phyloP scores from a whole-genome alignment of 202 grass and related monocot species.

The Digitaria exilis region DNA sequence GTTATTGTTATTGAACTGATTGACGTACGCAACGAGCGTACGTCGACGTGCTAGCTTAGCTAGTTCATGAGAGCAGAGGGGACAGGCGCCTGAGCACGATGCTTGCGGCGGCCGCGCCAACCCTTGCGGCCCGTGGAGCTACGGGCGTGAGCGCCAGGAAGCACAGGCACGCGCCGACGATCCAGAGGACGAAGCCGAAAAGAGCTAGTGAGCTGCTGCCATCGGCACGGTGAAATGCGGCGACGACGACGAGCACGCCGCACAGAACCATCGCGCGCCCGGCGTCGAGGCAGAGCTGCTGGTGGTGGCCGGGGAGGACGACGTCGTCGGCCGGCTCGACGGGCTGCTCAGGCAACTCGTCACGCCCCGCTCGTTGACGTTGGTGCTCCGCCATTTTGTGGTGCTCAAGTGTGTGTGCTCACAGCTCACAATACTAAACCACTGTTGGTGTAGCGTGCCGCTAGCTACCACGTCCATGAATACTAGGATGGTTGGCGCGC shows the following conservation, averaged over 20 bases:
- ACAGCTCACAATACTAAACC: too few relatives aligned
- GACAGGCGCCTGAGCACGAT: neutral
- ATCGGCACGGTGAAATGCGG: neutral
- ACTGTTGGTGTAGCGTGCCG: too few relatives aligned
- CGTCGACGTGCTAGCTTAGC: neutral
- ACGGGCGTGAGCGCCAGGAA: neutral
- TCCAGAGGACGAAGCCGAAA: neutral
- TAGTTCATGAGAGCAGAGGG: neutral
- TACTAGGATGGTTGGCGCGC: too few relatives aligned
- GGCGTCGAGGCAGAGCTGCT: neutral
- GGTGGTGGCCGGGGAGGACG: neutral
- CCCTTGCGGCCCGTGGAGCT: neutral
- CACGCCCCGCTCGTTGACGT: neutral
- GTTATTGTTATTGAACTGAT: too few relatives aligned
- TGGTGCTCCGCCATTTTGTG: neutral
- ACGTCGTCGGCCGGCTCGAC: neutral
- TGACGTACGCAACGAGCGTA: too few relatives aligned
- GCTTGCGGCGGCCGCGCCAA: neutral
- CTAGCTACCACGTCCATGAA: too few relatives aligned
- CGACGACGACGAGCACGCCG: neutral
- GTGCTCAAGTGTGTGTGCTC: too few relatives aligned
- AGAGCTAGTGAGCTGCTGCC: too few relatives aligned
- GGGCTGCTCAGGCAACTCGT: neutral
- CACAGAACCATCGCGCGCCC: neutral
- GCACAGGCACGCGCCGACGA: neutral